Percentiles rank a stretch among this genome's conserved stretches.
Conservation (phyloP, 805 yeast genomes). For the Candida tallmaniae region DNA sequence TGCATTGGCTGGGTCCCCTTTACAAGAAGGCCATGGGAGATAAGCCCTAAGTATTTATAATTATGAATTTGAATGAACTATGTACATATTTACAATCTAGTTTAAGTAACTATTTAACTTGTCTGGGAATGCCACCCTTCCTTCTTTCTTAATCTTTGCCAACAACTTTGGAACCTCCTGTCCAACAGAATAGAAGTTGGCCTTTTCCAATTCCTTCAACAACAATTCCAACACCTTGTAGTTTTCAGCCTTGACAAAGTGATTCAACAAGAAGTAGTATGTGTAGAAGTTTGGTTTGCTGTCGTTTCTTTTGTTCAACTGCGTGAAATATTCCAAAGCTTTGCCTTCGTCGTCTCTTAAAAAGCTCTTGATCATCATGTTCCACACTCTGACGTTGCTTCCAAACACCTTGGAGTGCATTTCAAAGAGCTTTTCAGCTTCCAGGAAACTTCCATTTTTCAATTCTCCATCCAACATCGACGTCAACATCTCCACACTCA, state of each 20-base stretch:
- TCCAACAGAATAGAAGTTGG: slow-evolving; percentile 32
- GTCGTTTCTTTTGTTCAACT: slow-evolving; percentile 22
- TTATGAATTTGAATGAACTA: slow-evolving; percentile 1
- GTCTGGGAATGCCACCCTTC: too few relatives aligned
- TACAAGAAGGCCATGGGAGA: slow-evolving; percentile 71
- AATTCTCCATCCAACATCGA: slow-evolving; percentile 47
- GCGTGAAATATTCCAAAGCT: slow-evolving; percentile 38
- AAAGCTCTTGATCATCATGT: slow-evolving; percentile 31
- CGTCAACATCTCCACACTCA: slow-evolving; percentile 34
- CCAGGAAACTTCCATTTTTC: slow-evolving; percentile 29
- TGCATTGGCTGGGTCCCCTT: slow-evolving; percentile 61
- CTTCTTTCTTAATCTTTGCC: too few relatives aligned
- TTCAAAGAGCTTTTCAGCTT: slow-evolving; percentile 29
- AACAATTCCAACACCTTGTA: slow-evolving; percentile 27
- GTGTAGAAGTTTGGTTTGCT: slow-evolving; percentile 47
- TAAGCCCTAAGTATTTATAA: background rate
- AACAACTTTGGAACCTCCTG: slow-evolving; percentile 30
- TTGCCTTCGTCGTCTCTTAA: slow-evolving; percentile 28
- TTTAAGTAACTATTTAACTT: too few relatives aligned
- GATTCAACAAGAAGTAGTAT: slow-evolving; percentile 42
- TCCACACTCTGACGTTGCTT: slow-evolving; percentile 38
- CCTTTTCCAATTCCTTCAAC: slow-evolving; percentile 33
- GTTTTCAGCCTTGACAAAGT: slow-evolving; percentile 31
- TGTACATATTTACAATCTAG: slow-evolving; percentile 7
- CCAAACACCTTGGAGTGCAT: slow-evolving; percentile 27